Evolutionary conservation across 768 basidiomycete species (phyloP), one percentile per base, ranked within the genome.

Genomic region (Sporobolomyces phaffii): DNA sequence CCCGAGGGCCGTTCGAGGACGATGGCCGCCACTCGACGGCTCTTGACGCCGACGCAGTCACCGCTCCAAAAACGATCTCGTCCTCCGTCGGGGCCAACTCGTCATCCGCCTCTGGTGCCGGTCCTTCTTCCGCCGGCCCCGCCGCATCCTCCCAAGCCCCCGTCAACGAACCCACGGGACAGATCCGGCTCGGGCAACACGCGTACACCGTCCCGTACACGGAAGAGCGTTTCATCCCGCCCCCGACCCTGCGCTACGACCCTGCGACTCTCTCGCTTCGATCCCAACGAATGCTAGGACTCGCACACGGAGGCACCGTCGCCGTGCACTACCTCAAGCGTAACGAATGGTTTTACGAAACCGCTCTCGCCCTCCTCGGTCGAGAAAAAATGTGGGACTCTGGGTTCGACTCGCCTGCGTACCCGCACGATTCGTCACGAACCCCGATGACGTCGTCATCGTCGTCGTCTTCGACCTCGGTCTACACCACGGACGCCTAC

Each of bases 281-380:
- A 17, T 17, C 41, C 14, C 57, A 61, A 26, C 72, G 75, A 28
- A 74, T 52, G 61, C 62, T 51, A 38, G 77, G 60, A 74, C 77
- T 34, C 31, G 73, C 33, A 40, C 76, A 66, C 13, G 94, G 94
- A 5, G 96, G 94, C 8, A 99, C 94, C 3, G 83, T 93, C 50
- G 89, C 91, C 26, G 91, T 99, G 57, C 94, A 99, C 79, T 97
- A 90, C 77, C 87, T 99, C 82, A 99, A 97, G 85, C 88, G 90
- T 77, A 86, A 90, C 70, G 88, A 89, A 80, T 99, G 94, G 94
- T 97, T 89, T 79, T 78, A 92, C 72, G 94, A 99, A 80, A 90
- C 93, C 8, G 90, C 91, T 15, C 79, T 91, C 15, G 91, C 91
- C 22, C 80, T 99, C 29, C 80, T 97, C 33, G 90, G 73, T 2